A percentile compares a stretch with the other conserved stretches of the same genome.
Conservation (phyloP, 208 protist species). For the Leishmania braziliensis region DNA sequence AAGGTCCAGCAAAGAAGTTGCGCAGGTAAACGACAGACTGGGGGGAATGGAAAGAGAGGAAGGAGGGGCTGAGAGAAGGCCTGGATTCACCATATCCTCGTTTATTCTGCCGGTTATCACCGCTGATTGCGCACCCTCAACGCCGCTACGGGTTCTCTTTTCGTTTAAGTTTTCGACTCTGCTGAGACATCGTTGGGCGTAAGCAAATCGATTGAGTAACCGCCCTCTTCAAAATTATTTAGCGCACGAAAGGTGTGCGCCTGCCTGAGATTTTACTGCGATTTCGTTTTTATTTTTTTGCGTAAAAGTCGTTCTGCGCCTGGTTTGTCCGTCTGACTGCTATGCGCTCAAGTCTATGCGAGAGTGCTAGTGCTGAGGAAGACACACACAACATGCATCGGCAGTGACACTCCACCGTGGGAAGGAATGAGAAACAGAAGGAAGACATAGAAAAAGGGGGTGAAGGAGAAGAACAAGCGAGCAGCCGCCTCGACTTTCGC, state of each 20-base stretch:
- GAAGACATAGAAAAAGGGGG: no score
- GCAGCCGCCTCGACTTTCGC: no score
- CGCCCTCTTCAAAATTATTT: not conserved
- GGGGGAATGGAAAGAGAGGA: not conserved
- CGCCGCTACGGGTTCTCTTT: not conserved
- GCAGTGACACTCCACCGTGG: no score
- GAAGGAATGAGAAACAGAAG: no score
- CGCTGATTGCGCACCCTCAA: not conserved
- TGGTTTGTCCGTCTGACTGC: no score
- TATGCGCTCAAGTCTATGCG: no score
- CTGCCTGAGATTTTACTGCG: not conserved
- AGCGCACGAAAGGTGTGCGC: not conserved
- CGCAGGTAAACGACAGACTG: not conserved
- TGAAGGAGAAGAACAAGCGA: no score
- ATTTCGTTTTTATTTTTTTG: not conserved
- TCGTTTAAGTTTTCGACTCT: not conserved
- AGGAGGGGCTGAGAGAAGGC: not conserved
- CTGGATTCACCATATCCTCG: not conserved
- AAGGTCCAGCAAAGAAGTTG: not conserved
- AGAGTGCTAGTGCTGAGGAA: no score
- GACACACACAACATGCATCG: no score
- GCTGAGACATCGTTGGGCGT: not conserved
- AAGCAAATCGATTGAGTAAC: not conserved
- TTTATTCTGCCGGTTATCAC: not conserved
- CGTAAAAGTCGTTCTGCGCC: no score